phyloP scores from a whole-genome alignment of 2,329 filamentous ascomycete species.

The Talaromyces sp. region DNA sequence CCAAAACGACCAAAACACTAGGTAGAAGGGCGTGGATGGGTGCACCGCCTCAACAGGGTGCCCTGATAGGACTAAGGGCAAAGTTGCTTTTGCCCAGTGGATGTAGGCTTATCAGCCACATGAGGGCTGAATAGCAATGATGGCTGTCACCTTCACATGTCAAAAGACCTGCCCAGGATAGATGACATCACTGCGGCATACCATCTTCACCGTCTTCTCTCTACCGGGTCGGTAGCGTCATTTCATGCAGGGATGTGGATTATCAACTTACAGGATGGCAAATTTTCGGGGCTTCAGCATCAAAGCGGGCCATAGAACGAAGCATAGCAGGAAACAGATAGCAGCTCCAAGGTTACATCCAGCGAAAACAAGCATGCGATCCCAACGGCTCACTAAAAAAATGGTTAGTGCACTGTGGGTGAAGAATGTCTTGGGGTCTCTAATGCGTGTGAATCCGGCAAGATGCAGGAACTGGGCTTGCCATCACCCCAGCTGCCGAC shows the following conservation, averaged over 20 bases:
- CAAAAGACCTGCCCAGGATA: not conserved
- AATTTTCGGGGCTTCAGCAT: constrained; percentile 84
- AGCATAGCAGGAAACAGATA: constrained; percentile 85
- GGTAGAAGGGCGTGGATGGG: not conserved
- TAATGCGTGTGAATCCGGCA: constrained; percentile 21
- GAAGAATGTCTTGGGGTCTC: constrained; percentile 3
- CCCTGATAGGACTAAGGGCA: not conserved
- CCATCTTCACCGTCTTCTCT: not conserved
- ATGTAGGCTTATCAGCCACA: not conserved
- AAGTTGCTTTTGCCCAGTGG: not conserved
- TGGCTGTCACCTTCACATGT: not conserved
- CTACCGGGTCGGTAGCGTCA: not conserved
- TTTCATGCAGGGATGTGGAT: not conserved
- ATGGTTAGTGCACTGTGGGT: not conserved
- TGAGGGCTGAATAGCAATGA: not conserved
- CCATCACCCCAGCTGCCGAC: constrained; percentile 25
- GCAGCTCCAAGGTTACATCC: constrained; percentile 85
- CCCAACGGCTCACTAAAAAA: constrained; percentile 85
- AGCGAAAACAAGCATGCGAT: constrained; percentile 85
- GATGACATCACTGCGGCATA: not conserved
- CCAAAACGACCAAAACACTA: not conserved
- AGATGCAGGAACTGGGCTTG: constrained; percentile 33
- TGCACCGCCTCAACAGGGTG: not conserved
- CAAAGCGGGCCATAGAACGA: constrained; percentile 80
- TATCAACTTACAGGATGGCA: constrained; percentile 79